Evolutionary conservation across 306 rosid species (phyloP).

Genomic region (Rosa multiflora): DNA sequence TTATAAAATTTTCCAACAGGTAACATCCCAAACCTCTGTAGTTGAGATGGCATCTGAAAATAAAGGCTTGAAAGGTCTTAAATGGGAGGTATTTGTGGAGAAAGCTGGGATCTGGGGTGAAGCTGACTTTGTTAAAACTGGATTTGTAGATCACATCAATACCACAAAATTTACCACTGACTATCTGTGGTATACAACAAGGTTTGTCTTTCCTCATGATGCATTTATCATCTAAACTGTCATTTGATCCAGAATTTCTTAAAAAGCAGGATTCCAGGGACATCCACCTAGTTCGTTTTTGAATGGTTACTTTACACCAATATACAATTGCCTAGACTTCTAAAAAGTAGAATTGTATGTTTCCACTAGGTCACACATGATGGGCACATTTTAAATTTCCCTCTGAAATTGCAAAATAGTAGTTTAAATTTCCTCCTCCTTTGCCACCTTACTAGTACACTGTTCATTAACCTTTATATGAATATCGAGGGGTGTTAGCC

Average conservation of each 20-base stretch:
- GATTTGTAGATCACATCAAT: conserved; percentile 86
- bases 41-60: conserved; percentile 72
- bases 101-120: conserved; percentile 80
- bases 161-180: conserved; percentile 94
- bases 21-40: conserved; percentile 53
- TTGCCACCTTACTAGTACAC: background rate
- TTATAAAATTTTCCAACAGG: conserved; percentile 50
- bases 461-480: background rate
- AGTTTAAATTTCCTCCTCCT: background rate
- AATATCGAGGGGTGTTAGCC: background rate
- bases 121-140: conserved; percentile 64
- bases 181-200: conserved; percentile 87
- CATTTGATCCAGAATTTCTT: background rate
- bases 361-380: background rate
- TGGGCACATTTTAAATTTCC: background rate
- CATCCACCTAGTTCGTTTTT: background rate
- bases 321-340: background rate
- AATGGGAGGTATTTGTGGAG: conserved; percentile 78
- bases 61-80: conserved; percentile 44
- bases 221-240: background rate
- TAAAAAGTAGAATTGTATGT: background rate
- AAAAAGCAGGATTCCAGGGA: background rate
- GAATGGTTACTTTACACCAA: background rate
- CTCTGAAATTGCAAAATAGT: background rate
- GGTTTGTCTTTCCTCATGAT: conserved; percentile 49